Evolutionary conservation across 495 filamentous ascomycete genomes (phyloP), one percentile per base, ranked within the genome.

Genomic region (Aspergillus asperescens): DNA sequence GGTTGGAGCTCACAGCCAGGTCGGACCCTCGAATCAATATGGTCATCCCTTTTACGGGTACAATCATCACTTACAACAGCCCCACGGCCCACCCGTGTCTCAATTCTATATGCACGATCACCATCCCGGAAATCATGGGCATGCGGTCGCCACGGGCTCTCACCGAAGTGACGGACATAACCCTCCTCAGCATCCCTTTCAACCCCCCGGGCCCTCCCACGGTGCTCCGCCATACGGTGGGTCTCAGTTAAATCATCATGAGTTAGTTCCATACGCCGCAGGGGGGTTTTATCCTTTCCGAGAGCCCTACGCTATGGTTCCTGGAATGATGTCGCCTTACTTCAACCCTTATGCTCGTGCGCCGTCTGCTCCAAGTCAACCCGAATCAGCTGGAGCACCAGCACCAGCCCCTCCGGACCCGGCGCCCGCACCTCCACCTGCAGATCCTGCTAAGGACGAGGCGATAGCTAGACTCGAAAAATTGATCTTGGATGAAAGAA

Each of bases 391-490:
- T 42, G 43, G 56, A 37, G 54, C 66, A 5, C 59, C 64, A 37
- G 54, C 66, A 5, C 59, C 64, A 6, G 53, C 59, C 8, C 56
- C 62, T 10, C 50, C 46, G 29, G 44, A 47, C 7, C 46, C 46
- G 25, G 46, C 46, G 18, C 46, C 46, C 3, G 46, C 34, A 10
- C 46, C 46, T 10, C 13, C 62, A 15, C 57, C 66, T 10, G 60
- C 51, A 25, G 70, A 74, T 29, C 31, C 59, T 25, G 64, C 71
- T 9, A 77, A 78, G 32, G 74, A 77, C 31, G 77, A 80, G 23
- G 75, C 77, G 19, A 77, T 78, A 40, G 74, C 68, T n/a, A 66
- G 73, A 32, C 56, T 80, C 16, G 76, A 79, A 55, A 75, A 78
- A 48, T 50, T 80, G 50, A 77, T 80, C 22, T 18, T 79, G 51